Evolutionary conservation across 441 rosid species (phyloP).

Genomic region (Theobroma grandiflorum): DNA sequence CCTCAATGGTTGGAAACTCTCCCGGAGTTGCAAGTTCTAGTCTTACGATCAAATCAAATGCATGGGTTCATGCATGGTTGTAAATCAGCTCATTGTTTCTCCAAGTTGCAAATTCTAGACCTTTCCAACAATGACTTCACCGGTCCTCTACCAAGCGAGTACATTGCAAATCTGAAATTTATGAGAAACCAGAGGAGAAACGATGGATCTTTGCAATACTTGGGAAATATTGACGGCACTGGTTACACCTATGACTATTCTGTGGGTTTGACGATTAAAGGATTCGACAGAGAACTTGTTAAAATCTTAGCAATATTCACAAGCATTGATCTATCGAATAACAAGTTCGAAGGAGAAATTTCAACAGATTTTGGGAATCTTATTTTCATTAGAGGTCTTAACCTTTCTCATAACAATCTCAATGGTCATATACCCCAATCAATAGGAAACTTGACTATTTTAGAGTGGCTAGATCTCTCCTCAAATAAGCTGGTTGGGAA

Average conservation of each 20-base stretch:
- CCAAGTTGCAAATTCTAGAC: neutral
- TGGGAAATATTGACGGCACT: no score
- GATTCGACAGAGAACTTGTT: neutral
- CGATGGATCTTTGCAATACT: no score
- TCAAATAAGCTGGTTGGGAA: conserved; percentile 19
- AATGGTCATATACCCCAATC: conserved; percentile 32
- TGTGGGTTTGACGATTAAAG: conserved; percentile 21
- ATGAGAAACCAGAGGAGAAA: neutral
- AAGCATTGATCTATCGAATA: conserved; percentile 31
- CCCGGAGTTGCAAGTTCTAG: neutral
- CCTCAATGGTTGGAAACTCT: conserved; percentile 9
- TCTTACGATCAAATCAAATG: neutral
- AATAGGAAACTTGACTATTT: conserved; percentile 21
- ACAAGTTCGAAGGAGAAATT: conserved; percentile 32
- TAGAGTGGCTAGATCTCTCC: neutral
- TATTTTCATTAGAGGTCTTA: conserved; percentile 25
- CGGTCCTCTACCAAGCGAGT: neutral
- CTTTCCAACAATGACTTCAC: neutral
- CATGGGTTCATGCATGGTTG: neutral
- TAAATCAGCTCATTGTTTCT: neutral
- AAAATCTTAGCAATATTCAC: conserved; percentile 25
- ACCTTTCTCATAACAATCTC: conserved; percentile 33
- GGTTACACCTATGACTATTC: conserved; percentile 11
- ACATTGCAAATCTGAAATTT: neutral
- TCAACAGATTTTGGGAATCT: conserved; percentile 31